phyloP scores from a whole-genome alignment of 2,329 filamentous ascomycete genomes.

The Colletotrichum tropicale region DNA sequence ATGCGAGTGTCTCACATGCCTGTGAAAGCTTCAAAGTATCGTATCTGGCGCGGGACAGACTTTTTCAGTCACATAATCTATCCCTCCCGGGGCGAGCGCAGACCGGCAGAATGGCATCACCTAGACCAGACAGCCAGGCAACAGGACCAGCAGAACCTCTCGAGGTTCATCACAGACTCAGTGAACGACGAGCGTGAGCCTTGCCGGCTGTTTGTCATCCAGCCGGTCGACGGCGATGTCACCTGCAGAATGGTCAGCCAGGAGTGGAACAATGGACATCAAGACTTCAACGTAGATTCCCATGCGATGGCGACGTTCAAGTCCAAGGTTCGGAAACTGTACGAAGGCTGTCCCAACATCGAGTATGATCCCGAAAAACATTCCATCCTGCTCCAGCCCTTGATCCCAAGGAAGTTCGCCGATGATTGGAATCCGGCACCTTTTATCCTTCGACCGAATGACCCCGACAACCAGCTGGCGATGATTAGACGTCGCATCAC shows the following conservation, averaged over 20 bases:
- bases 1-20: neutral
- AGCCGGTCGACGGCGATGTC: neutral
- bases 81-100: neutral
- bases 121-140: neutral
- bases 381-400: neutral
- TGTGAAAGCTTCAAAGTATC: neutral
- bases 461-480: slow-evolving; percentile 27
- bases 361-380: neutral
- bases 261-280: neutral
- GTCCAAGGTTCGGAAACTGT: neutral
- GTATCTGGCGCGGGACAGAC: slow-evolving; percentile 16
- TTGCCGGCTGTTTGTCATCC: slow-evolving; percentile 18
- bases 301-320: neutral
- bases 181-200: neutral
- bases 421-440: neutral
- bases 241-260: neutral
- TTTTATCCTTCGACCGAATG: slow-evolving; percentile 24
- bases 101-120: neutral
- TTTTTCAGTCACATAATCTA: slow-evolving; percentile 4
- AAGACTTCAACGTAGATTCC: neutral
- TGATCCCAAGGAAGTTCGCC: neutral
- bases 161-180: neutral
- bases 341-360: neutral
- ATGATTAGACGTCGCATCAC: slow-evolving; percentile 29
- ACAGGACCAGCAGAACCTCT: neutral